Percentiles rank a stretch among this genome's conserved stretches.
Conservation (phyloP, 768 basidiomycete genomes). For the Flagelloscypha sp. region DNA sequence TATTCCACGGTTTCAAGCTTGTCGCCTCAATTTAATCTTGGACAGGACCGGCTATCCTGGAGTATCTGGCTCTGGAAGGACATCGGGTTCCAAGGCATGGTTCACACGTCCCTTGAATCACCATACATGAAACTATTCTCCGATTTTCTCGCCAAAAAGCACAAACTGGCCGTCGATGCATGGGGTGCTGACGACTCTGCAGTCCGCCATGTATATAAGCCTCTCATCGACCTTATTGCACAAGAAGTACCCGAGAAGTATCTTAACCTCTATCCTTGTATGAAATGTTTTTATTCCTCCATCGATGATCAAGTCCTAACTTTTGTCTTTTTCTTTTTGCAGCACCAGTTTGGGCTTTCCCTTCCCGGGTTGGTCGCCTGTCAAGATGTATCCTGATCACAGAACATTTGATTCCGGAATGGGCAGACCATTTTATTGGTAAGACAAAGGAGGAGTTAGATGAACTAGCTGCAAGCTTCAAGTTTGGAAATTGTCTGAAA, state of each 20-base stretch:
- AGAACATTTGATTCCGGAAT: conserved; percentile 66
- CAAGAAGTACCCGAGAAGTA: conserved; percentile 44
- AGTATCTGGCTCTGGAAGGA: conserved; percentile 87
- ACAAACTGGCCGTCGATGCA: conserved; percentile 65
- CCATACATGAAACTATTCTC: conserved; percentile 65
- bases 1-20: neutral
- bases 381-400: conserved; percentile 60
- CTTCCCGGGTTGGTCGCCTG: conserved; percentile 46
- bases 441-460: conserved; percentile 57
- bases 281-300: too few relatives aligned
- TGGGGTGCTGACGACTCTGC: conserved; percentile 65
- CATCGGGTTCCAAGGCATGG: conserved; percentile 84
- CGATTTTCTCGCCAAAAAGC: conserved; percentile 69
- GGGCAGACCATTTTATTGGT: conserved; percentile 62
- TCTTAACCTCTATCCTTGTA: conserved; percentile 54
- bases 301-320: too few relatives aligned
- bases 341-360: conserved; percentile 55
- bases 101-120: conserved; percentile 58
- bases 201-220: conserved; percentile 54
- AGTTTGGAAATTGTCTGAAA: conserved; percentile 59
- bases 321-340: too few relatives aligned
- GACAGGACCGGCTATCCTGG: conserved; percentile 61
- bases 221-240: conserved; percentile 54
- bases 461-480: conserved; percentile 67
- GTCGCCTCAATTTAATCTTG: neutral